These are phyloP conservation scores for Shiraia sp. DNA, from an alignment of 2,329 filamentous ascomycete species.

Conservation along the genomic window DNA sequence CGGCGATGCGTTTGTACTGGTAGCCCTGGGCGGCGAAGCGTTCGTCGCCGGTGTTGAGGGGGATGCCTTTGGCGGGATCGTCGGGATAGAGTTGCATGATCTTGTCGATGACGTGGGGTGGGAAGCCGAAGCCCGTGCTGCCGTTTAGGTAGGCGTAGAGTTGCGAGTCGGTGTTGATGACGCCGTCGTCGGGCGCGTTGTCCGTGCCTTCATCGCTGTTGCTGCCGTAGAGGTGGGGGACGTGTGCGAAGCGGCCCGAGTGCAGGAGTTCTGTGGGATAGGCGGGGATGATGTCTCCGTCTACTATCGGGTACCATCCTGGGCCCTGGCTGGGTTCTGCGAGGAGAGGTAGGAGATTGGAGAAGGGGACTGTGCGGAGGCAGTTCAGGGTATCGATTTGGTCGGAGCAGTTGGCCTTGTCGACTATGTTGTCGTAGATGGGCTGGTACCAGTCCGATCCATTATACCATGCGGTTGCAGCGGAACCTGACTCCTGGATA, in stretches of 20 bases:
- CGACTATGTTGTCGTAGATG: constrained; percentile 41
- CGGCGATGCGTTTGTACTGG: constrained; percentile 60
- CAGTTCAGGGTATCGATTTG: constrained; percentile 46
- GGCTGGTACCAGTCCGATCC: constrained; percentile 55
- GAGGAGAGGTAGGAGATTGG: constrained; percentile 60
- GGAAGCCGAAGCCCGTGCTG: constrained; percentile 39
- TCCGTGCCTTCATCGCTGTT: constrained; percentile 69
- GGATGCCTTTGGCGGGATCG: constrained; percentile 37
- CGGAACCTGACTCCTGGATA: constrained; percentile 44
- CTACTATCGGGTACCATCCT: constrained; percentile 53
- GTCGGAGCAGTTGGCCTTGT: constrained; percentile 61
- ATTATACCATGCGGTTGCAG: constrained; percentile 46
- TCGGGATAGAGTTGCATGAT: constrained; percentile 43
- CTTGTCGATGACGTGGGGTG: constrained; percentile 31
- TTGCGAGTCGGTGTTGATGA: constrained; percentile 61
- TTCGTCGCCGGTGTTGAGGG: constrained; percentile 36
- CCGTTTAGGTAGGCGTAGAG: constrained; percentile 43
- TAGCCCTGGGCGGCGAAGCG: constrained; percentile 37
- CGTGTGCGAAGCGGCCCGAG: constrained; percentile 63
- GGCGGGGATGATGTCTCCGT: constrained; percentile 61
- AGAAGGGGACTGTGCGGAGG: constrained; percentile 65
- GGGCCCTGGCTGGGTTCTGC: constrained; percentile 46
- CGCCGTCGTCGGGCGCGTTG: constrained; percentile 57
- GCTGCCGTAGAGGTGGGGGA: constrained; percentile 66
- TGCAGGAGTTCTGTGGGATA: constrained; percentile 60